Evolutionary conservation across 352 stramenopile species (phyloP).

Genomic region (Phytophthora quininea): DNA sequence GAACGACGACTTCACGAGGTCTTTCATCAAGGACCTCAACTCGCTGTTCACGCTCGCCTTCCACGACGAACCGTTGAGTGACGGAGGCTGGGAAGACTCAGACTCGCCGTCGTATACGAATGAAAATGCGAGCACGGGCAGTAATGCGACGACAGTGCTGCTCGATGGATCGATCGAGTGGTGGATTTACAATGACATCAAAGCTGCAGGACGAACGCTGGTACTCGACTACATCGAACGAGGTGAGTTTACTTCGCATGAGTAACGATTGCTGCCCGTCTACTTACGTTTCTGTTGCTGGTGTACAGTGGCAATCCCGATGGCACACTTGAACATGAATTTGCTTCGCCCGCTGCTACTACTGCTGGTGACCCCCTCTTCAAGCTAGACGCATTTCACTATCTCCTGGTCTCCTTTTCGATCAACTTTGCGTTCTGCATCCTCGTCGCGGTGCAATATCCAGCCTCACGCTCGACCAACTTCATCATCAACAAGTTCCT

Average conservation of each 20-base stretch:
- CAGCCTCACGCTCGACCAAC: constrained; percentile 55
- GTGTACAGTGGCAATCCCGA: constrained; percentile 63
- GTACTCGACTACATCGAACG: constrained; percentile 58
- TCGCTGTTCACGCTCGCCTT: constrained; percentile 50
- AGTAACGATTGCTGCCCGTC: not conserved
- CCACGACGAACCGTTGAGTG: constrained; percentile 6
- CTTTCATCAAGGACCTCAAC: constrained; percentile 61
- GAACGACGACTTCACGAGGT: constrained; percentile 45
- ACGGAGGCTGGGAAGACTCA: not conserved
- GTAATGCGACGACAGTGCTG: constrained; percentile 24
- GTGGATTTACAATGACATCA: constrained; percentile 71
- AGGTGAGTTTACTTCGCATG: constrained; percentile 27
- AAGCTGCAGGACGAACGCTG: constrained; percentile 49
- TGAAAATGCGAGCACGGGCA: not conserved
- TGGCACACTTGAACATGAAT: constrained; percentile 71
- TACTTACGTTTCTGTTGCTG: not conserved
- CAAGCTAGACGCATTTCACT: constrained; percentile 79
- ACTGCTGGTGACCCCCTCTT: constrained; percentile 66
- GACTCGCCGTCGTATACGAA: too few relatives aligned
- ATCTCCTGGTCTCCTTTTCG: constrained; percentile 62
- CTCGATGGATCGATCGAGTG: constrained; percentile 44
- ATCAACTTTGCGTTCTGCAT: constrained; percentile 74
- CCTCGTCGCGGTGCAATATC: constrained; percentile 65
- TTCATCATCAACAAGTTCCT: constrained; percentile 82
- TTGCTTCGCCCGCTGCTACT: constrained; percentile 69